A percentile compares a stretch with the other conserved stretches of the same genome.
phyloP scores from a whole-genome alignment of 2,329 filamentous ascomycete species.

The Fonsecaea nubica region DNA sequence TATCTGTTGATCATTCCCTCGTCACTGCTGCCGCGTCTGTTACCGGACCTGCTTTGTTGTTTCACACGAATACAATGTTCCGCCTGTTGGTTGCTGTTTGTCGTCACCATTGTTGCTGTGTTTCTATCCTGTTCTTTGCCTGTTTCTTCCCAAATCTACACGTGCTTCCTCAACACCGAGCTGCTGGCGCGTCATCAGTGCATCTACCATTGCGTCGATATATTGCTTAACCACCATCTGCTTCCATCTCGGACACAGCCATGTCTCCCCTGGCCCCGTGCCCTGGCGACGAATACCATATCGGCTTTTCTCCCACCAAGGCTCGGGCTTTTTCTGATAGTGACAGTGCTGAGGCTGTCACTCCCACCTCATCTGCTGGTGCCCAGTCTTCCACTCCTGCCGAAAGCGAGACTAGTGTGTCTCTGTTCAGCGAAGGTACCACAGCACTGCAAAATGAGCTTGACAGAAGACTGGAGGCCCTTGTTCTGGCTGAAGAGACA shows the following conservation, averaged over 20 bases:
- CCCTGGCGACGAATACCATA: not conserved
- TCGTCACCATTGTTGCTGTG: not conserved
- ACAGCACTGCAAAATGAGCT: conserved; percentile 18
- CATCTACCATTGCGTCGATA: not conserved
- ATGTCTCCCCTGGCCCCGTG: not conserved
- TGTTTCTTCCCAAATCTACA: not conserved
- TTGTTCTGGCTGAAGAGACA: conserved; percentile 19
- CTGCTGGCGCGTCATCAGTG: not conserved
- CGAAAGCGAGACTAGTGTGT: not conserved
- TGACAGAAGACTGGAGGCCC: conserved; percentile 16
- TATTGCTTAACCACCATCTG: not conserved
- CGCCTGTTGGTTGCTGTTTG: not conserved
- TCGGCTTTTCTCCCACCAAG: not conserved
- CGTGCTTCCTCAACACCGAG: not conserved
- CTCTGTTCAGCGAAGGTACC: conserved; percentile 10
- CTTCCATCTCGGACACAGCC: not conserved
- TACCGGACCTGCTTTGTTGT: not conserved
- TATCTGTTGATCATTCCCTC: not conserved
- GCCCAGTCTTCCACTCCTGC: not conserved
- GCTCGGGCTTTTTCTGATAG: not conserved
- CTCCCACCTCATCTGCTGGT: not conserved
- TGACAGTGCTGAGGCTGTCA: not conserved
- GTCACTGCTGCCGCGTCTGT: not conserved
- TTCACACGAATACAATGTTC: not conserved
- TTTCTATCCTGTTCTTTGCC: not conserved